Percentiles rank a stretch among this genome's conserved stretches.
Evolutionary conservation across 2,329 filamentous ascomycete species (phyloP).

Genomic region (Helminthosporium solani): DNA sequence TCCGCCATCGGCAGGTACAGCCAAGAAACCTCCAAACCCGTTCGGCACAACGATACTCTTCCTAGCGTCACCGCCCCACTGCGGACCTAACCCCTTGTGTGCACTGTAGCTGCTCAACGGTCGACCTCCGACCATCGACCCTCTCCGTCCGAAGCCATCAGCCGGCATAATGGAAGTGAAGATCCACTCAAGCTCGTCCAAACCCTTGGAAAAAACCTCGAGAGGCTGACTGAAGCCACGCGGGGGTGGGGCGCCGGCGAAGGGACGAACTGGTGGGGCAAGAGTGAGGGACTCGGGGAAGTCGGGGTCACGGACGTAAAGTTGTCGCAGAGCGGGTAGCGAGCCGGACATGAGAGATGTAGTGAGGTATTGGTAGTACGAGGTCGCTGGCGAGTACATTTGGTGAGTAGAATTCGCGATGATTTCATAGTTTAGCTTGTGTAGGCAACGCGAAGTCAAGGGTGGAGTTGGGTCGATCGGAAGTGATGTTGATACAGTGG

Average conservation of each 20-base stretch:
- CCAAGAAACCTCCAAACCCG: slow-evolving; percentile 65
- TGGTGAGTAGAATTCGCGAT: slow-evolving; percentile 61
- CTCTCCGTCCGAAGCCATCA: slow-evolving; percentile 47
- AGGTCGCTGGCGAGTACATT: slow-evolving; percentile 52
- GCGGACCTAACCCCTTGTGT: slow-evolving; percentile 51
- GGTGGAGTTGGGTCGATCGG: slow-evolving; percentile 60
- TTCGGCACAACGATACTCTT: slow-evolving; percentile 66
- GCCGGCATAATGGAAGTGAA: slow-evolving; percentile 60
- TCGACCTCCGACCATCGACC: slow-evolving; percentile 43
- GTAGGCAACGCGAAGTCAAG: slow-evolving; percentile 67
- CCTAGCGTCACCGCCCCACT: slow-evolving; percentile 61
- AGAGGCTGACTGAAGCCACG: slow-evolving; percentile 57
- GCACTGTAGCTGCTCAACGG: slow-evolving; percentile 50
- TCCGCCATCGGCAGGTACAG: slow-evolving; percentile 52
- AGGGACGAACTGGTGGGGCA: slow-evolving; percentile 62
- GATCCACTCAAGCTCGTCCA: slow-evolving; percentile 68
- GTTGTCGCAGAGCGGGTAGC: slow-evolving; percentile 69
- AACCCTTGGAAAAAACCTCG: slow-evolving; percentile 65
- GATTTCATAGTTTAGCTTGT: slow-evolving; percentile 80
- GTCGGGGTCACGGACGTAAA: slow-evolving; percentile 82
- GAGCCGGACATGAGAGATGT: slow-evolving; percentile 75
- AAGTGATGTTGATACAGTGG: slow-evolving; percentile 59
- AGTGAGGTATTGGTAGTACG: slow-evolving; percentile 83
- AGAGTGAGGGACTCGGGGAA: slow-evolving; percentile 81
- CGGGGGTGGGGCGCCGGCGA: slow-evolving; percentile 45